phyloP scores from a whole-genome alignment of 2,329 filamentous ascomycete genomes.

The Sarocladium brachiariae region DNA sequence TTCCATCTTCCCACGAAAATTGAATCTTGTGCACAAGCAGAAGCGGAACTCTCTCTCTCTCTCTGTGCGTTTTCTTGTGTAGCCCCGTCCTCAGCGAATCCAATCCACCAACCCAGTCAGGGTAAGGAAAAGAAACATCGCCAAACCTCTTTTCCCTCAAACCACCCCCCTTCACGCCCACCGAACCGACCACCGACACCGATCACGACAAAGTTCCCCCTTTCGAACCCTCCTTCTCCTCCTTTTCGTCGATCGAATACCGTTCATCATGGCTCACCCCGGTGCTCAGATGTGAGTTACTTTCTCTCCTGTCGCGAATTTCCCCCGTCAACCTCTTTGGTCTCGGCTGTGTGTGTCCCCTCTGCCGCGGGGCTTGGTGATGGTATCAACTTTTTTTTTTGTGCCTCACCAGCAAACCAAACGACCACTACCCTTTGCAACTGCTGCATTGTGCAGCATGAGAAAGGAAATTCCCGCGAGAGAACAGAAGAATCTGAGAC shows the following conservation, averaged over 20 bases:
- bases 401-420: neutral
- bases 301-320: slow-evolving; percentile 7
- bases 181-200: slow-evolving; percentile 2
- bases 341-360: neutral
- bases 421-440: neutral
- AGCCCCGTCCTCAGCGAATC: neutral
- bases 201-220: slow-evolving; percentile 10
- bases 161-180: slow-evolving; percentile 9
- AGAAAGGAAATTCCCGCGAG: too few relatives aligned
- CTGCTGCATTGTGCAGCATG: too few relatives aligned
- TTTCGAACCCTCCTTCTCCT: slow-evolving; percentile 14
- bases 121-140: slow-evolving; percentile 7
- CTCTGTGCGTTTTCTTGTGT: neutral
- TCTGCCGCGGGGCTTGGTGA: slow-evolving; percentile 1
- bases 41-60: too few relatives aligned
- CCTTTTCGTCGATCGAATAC: slow-evolving; percentile 24
- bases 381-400: neutral
- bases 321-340: neutral
- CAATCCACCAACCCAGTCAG: slow-evolving; percentile 6
- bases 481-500: neutral
- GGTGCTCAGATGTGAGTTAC: slow-evolving; percentile 56
- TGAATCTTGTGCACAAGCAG: neutral
- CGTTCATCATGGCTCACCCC: slow-evolving; percentile 53
- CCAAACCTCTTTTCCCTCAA: slow-evolving; percentile 1
- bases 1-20: slow-evolving; percentile 8